Evolutionary conservation across 2,329 filamentous ascomycete species (phyloP).

Genomic region (Pseudohalonectria lignicola): DNA sequence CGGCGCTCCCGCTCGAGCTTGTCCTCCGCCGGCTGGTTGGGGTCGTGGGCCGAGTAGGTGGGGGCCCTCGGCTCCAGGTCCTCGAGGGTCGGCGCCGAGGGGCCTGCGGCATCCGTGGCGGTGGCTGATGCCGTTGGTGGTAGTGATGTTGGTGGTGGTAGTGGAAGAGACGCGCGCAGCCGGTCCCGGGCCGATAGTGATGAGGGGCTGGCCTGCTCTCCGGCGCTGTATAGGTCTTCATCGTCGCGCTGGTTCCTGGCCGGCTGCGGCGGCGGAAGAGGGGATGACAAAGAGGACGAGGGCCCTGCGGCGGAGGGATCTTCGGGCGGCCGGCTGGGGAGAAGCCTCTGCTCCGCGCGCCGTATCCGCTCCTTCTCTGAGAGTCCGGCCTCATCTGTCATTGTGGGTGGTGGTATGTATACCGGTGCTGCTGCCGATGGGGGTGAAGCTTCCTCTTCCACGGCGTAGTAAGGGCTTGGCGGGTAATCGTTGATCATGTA

Average conservation of each 20-base stretch:
- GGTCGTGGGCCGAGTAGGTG: background rate
- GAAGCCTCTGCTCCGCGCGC: constrained; percentile 63
- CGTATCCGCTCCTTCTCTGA: constrained; percentile 76
- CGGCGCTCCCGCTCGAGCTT: constrained; percentile 67
- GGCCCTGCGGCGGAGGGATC: constrained; percentile 23
- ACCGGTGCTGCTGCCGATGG: constrained; percentile 25
- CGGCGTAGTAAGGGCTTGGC: constrained; percentile 6
- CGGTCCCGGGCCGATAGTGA: background rate
- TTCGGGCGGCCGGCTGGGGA: constrained; percentile 68
- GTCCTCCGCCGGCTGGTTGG: constrained; percentile 43
- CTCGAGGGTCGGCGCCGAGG: constrained; percentile 31
- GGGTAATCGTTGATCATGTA: background rate
- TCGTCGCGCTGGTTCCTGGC: constrained; percentile 18
- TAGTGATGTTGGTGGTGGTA: no score
- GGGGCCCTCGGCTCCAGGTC: constrained; percentile 18
- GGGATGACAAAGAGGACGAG: no score
- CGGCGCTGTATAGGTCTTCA: constrained; percentile 41
- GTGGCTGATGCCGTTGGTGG: background rate
- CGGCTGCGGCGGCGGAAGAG: no score
- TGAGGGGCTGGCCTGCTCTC: constrained; percentile 14
- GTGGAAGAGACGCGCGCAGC: no score
- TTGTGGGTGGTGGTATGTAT: constrained; percentile 48
- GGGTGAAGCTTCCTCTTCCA: constrained; percentile 17
- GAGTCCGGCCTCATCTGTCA: constrained; percentile 48
- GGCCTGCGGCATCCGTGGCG: background rate